Conservation (phyloP, 2,329 filamentous ascomycete genomes). For the Aspergillus costaricaensis region DNA sequence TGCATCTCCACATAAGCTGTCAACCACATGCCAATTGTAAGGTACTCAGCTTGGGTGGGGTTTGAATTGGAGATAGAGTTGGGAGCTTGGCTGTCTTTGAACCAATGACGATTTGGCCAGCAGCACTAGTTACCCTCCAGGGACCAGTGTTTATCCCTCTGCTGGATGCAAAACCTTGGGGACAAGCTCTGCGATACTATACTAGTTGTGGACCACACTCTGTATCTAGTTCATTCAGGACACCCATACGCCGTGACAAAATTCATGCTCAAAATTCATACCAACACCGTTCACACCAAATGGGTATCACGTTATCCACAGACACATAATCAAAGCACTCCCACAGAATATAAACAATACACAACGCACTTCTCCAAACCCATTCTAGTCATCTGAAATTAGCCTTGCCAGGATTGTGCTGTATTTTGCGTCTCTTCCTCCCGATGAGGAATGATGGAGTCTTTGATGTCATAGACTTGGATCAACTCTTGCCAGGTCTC, state of each 20-base stretch:
- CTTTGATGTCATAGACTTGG: slow-evolving; percentile 71
- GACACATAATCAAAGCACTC: slow-evolving; percentile 8
- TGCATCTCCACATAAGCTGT: not conserved
- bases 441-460: slow-evolving; percentile 83
- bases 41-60: not conserved
- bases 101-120: not conserved
- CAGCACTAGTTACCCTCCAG: not conserved
- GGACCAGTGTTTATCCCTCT: not conserved
- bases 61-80: not conserved
- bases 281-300: slow-evolving; percentile 4
- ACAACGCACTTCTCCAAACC: not conserved
- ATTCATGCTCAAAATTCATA: not conserved
- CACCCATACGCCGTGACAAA: not conserved
- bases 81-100: not conserved
- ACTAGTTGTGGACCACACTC: not conserved
- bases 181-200: not conserved
- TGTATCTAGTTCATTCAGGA: not conserved
- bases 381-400: slow-evolving; percentile 2
- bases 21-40: not conserved
- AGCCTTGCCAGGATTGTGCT: slow-evolving; percentile 68
- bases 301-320: slow-evolving; percentile 20
- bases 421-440: slow-evolving; percentile 58
- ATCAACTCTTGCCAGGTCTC: slow-evolving; percentile 78
- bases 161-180: not conserved
- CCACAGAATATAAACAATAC: not conserved